Percentiles rank a stretch among this genome's conserved stretches.
Conservation (phyloP, 106 monocot species). For the Acorus gramineus region DNA sequence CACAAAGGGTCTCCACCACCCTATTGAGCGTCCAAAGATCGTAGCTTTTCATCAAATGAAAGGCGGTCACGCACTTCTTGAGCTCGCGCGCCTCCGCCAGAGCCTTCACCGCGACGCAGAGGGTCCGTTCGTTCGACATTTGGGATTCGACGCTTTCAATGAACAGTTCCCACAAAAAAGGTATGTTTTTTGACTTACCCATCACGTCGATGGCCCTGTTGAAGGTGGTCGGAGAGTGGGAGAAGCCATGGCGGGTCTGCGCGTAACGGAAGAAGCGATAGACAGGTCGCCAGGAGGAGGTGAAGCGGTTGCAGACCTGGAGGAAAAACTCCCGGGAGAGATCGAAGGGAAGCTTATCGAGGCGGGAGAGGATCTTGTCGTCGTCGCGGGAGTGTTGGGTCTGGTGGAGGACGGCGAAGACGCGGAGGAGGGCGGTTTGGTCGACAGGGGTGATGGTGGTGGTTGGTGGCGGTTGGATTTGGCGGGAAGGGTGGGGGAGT, state of each 20-base stretch:
- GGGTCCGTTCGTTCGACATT: conserved; percentile 17
- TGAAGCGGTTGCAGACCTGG: conserved; percentile 63
- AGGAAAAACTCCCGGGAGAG: conserved; percentile 64
- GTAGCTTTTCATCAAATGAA: conserved; percentile 17
- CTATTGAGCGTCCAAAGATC: conserved; percentile 25
- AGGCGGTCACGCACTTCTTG: conserved; percentile 31
- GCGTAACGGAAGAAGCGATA: conserved; percentile 58
- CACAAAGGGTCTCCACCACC: conserved; percentile 32
- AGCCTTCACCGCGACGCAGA: conserved; percentile 13
- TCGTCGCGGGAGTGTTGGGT: conserved; percentile 38
- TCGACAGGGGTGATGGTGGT: conserved; percentile 13
- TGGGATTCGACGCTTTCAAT: conserved; percentile 10
- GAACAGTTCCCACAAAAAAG: conserved; percentile 43
- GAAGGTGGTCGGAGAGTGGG: conserved; percentile 47
- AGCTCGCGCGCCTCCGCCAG: conserved; percentile 54
- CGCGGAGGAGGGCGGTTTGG: conserved; percentile 53
- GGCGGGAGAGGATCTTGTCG: conserved; percentile 31
- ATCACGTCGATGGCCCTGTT: conserved; percentile 44
- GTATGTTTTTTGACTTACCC: conserved; percentile 42
- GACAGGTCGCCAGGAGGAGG: conserved; percentile 63
- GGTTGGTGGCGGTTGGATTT: background rate
- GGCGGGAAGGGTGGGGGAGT: conserved; percentile 1
- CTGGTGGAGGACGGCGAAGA: conserved; percentile 74
- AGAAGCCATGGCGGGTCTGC: conserved; percentile 22
- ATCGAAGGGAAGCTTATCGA: conserved; percentile 26